Conservation (phyloP, 2,329 filamentous ascomycete genomes). For the Xylaria sp. region DNA sequence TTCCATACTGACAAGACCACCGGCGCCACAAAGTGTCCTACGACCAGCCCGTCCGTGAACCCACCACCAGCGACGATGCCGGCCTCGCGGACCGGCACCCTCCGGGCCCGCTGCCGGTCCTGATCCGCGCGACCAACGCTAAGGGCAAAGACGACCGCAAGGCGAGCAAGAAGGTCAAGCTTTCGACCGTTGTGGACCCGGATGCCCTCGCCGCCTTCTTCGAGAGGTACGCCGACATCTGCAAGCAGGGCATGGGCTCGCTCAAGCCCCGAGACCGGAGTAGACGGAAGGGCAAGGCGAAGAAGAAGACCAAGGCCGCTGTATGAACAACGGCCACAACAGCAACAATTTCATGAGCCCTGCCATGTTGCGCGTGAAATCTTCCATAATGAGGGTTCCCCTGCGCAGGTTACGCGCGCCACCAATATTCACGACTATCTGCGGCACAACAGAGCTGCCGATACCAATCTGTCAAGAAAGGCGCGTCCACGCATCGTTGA, state of each 20-base stretch:
- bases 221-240: slow-evolving; percentile 85
- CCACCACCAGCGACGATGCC: slow-evolving; percentile 58
- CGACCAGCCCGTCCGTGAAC: slow-evolving; percentile 56
- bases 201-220: slow-evolving; percentile 85
- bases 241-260: slow-evolving; percentile 87
- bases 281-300: slow-evolving; percentile 84
- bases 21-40: slow-evolving; percentile 54
- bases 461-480: background rate
- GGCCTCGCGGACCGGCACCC: slow-evolving; percentile 70
- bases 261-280: slow-evolving; percentile 94
- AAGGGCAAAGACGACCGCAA: slow-evolving; percentile 69
- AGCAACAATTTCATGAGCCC: slow-evolving; percentile 11
- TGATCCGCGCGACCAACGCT: slow-evolving; percentile 88
- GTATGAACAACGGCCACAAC: slow-evolving; percentile 12
- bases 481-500: background rate
- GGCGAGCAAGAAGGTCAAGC: slow-evolving; percentile 68
- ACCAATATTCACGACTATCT: background rate
- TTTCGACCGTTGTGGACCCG: slow-evolving; percentile 84
- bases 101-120: slow-evolving; percentile 72
- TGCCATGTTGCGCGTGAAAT: background rate
- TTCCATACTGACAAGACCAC: slow-evolving; percentile 15
- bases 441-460: background rate
- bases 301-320: slow-evolving; percentile 71
- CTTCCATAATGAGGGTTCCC: background rate
- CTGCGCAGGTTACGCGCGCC: background rate